phyloP scores from a whole-genome alignment of 257 asterid species.

The Solanum sparsipilum region DNA sequence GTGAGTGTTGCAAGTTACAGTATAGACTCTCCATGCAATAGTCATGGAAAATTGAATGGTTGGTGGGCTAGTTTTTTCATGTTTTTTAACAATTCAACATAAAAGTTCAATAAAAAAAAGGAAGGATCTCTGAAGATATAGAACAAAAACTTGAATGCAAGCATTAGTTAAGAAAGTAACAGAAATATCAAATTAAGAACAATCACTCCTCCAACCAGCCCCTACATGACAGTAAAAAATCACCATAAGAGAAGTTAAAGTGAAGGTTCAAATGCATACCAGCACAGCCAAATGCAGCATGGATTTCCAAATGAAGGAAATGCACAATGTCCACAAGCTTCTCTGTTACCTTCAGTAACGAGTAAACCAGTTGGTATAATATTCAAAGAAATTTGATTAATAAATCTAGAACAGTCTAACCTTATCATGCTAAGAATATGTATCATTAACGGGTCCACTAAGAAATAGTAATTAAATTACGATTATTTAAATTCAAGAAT shows the following conservation, averaged over 20 bases:
- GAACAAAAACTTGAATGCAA: background rate
- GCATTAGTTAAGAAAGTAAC: background rate
- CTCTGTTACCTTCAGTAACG: constrained; percentile 63
- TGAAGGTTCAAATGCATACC: constrained; percentile 33
- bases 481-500: background rate
- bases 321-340: constrained; percentile 88
- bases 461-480: background rate
- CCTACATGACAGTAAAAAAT: background rate
- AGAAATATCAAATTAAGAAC: background rate
- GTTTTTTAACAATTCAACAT: background rate
- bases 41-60: background rate
- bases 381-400: background rate
- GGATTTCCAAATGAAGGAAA: constrained; percentile 72
- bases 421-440: background rate
- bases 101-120: background rate
- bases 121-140: background rate
- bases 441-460: background rate
- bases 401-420: background rate
- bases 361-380: background rate
- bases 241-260: background rate
- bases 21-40: background rate
- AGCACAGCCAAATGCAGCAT: constrained; percentile 49
- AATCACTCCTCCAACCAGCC: background rate
- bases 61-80: background rate
- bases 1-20: background rate